Evolutionary conservation across 495 filamentous ascomycete species (phyloP), one percentile per base, ranked within the genome.

Genomic region (Tuber borchii): DNA sequence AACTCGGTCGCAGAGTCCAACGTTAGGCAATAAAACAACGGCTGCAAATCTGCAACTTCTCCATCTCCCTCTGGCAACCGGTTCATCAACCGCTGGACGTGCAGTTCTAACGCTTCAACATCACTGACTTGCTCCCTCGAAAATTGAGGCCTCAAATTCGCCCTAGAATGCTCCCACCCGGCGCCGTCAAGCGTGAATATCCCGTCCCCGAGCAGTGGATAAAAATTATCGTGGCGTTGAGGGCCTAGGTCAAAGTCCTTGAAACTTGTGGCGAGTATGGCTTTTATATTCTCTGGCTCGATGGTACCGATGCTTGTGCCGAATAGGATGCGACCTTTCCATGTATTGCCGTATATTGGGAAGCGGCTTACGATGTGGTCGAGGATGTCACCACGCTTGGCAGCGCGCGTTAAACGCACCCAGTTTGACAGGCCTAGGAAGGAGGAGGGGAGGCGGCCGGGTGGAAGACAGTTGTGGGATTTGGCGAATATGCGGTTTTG

Each of bases 201-300:
- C 39, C 91, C 92, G 68, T 88, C 81, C 12, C 92, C 92, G 1
- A 93, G 80, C 5, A 93, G 78, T 0, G 89, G 89, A 37, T 77
- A 82, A 83, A 91, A 87, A 44, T 81, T 84, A 0, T 83, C 81
- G 16, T 84, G 78, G 22, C 90, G 85, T 19, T 83, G 61, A 20
- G 85, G 81, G 2, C 88, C 89, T 2, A 93, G 80, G 19, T 85
- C 85, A 83, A 88, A 94, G 77, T 91, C 89, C 45, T 86, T 85
- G 76, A 90, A 89, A 9, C 89, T 85, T 9, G 86, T 86, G 2
- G 88, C 86, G 0, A 93, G 86, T 1, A 93, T 85, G 3, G 87
- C 82, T 75, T 91, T 89, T 83, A 98, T 87, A 83, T 96, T 97
- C 80, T 94, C 90, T 0, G 92, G 93, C 68, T 92, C 91, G 37